These are phyloP conservation scores for Jamesozyma lodderae DNA, from an alignment of 805 yeast species.

Conservation along the genomic window DNA sequence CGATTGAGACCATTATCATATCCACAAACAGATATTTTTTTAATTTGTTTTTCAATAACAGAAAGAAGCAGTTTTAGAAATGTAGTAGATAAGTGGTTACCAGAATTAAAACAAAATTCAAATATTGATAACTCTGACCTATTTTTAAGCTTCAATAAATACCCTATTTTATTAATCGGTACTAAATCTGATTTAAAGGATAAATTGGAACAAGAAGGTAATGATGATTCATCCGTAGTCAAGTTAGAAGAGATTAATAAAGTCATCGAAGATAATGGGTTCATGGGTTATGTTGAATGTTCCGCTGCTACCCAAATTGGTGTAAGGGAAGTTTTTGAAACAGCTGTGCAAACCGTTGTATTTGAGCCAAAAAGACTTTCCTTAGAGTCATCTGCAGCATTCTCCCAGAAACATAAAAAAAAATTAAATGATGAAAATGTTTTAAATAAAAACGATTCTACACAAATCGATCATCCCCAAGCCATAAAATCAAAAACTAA, in stretches of 20 bases:
- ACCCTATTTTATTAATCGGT: constrained; percentile 64
- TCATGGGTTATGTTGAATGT: constrained; percentile 73
- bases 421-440: too few species aligned
- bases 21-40: constrained; percentile 84
- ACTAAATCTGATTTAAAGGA: constrained; percentile 85
- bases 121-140: constrained; percentile 38
- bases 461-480: too few species aligned
- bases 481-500: too few species aligned
- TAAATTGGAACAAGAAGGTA: constrained; percentile 33
- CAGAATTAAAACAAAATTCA: constrained; percentile 80
- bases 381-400: background rate
- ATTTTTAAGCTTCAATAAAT: constrained; percentile 12
- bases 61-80: constrained; percentile 74
- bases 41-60: constrained; percentile 77
- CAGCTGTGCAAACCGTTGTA: constrained; percentile 64
- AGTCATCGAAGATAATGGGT: constrained; percentile 62
- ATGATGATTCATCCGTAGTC: constrained; percentile 55
- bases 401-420: background rate
- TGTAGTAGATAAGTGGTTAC: constrained; percentile 74
- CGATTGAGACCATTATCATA: constrained; percentile 81
- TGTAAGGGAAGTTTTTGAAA: constrained; percentile 75
- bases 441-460: too few species aligned
- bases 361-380: constrained; percentile 31
- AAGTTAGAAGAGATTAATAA: constrained; percentile 51
- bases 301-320: constrained; percentile 87